Evolutionary conservation across 2,329 filamentous ascomycete genomes (phyloP).

Genomic region (Colletotrichum eremochloae): DNA sequence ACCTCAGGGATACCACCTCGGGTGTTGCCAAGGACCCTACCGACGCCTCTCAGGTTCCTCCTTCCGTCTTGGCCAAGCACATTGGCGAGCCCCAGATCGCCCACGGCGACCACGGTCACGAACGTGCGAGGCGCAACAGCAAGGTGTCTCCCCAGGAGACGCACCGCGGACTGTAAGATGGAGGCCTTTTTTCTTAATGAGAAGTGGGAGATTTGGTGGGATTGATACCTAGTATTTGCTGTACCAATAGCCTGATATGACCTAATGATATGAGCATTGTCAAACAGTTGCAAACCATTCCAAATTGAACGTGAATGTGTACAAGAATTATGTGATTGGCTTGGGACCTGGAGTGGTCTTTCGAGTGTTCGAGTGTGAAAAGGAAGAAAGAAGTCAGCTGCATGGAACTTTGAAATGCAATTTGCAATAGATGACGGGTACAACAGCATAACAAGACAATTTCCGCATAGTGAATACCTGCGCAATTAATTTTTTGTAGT

Average conservation of each 20-base stretch:
- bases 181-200: background rate
- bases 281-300: background rate
- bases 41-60: conserved; percentile 70
- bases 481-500: too few relatives aligned
- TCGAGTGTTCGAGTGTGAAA: too few relatives aligned
- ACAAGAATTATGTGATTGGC: too few relatives aligned
- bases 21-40: conserved; percentile 59
- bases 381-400: too few relatives aligned
- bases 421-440: too few relatives aligned
- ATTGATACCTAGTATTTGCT: conserved; percentile 34
- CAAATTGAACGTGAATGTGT: too few relatives aligned
- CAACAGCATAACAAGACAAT: too few relatives aligned
- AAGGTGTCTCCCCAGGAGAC: conserved; percentile 61
- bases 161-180: conserved; percentile 59
- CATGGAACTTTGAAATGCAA: too few relatives aligned
- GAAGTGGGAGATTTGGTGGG: background rate
- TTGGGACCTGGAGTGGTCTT: too few relatives aligned
- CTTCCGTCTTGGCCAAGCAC: conserved; percentile 64
- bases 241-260: conserved; percentile 37
- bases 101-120: conserved; percentile 59
- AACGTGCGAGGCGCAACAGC: conserved; percentile 62
- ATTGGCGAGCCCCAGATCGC: conserved; percentile 61
- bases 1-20: conserved; percentile 34
- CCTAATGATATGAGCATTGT: conserved; percentile 32
- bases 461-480: too few relatives aligned